Base-by-base conservation (phyloP, 345 rosid species). In the Sonneratia caseolaris region DNA sequence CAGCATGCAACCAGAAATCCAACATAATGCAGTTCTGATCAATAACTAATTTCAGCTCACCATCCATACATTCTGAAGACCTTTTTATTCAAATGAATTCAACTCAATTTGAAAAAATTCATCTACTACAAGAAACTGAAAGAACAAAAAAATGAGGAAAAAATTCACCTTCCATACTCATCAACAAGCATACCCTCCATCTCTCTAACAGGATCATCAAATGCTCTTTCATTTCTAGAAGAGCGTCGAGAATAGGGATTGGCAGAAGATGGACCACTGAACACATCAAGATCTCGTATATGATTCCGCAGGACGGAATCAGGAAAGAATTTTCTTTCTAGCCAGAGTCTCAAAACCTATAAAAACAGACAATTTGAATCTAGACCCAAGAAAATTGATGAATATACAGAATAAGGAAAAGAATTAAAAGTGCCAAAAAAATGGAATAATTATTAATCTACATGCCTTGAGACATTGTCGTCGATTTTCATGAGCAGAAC, bases 131-230 rank as follows among this genome's bases (percentile, higher is more conserved):
- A 66, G 65, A 66, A 47, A 14, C 13, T 47, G 3, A 49, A 11
- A 57, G 65, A 49, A 64, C 40, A 66, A 37, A 47, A 76, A 71
- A 24, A 65, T 69, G 61, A 69, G 35, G 70, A 72, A 75, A 48
- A 42, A 78, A 68, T 42, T 42, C 70, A 93, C 98, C 98, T 93
- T 80, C 98, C 98, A 81, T 93, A 93, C 83, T 91, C 97, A 72
- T 93, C 98, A 68, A 93, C 94, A 73, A 86, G 92, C 92, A 93
- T 91, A 67, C 98, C 98, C 92, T 89, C 98, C 98, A 93, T 91
- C 68, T 93, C 98, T 82, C 98, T 91, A 57, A 93, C 75, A 75
- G 98, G 98, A 83, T 93, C 98, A 82, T 93, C 97, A 69, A 93
- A 81, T 13, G 98, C 77, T 77, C 98, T 89, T 77, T 93, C 98